Base-by-base conservation (phyloP, 495 filamentous ascomycete species). In the Elasticomyces elasticus region DNA sequence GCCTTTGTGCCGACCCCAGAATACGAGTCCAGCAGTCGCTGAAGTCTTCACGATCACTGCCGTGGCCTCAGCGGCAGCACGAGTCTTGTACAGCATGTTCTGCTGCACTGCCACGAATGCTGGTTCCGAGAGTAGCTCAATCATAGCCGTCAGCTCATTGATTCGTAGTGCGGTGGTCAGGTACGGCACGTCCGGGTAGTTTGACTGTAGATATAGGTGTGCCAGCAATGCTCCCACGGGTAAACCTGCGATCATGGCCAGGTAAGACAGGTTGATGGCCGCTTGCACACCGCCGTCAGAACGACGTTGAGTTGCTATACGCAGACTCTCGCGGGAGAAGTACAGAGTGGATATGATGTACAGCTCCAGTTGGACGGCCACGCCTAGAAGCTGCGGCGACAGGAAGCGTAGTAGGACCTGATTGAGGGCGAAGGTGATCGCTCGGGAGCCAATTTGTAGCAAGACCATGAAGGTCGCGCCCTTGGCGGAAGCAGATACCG, bases 351-450 rank as follows among this genome's bases (percentile, higher is more conserved):
- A 84, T 26, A 90, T 82, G 52, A 87, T 87, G 67, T 86, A 95
- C 1, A 97, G 79, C 56, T 99, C 92, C 3, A 97, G 77, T 65
- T 95, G 94, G 2, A 88, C 80, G 1, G 89, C 85, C 25, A 92
- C 75, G 3, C 89, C 92, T 1, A 97, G 76, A 0, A 89, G 74
- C 38, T 84, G 77, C 0, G 92, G 90, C 0, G 89, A 91, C 20
- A 97, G 71, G 62, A 82, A 88, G 33, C 89, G 87, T 4, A 99
- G 74, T 11, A 96, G 80, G 44, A 92, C 49, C 67, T 97, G 89
- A 73, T 97, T 97, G 52, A 90, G 81, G 41, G 79, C 67, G 68
- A 99, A 99, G 24, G 92, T 96, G 55, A 95, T 71, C 38, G 84
- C 79, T 45, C 91, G 84, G 13, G 89, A 95, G 31, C 72, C 71